Percentiles rank a stretch among this genome's conserved stretches.
These are phyloP conservation scores for Eugenia klotzschiana DNA, from an alignment of 441 rosid genomes.

Conservation along the genomic window DNA sequence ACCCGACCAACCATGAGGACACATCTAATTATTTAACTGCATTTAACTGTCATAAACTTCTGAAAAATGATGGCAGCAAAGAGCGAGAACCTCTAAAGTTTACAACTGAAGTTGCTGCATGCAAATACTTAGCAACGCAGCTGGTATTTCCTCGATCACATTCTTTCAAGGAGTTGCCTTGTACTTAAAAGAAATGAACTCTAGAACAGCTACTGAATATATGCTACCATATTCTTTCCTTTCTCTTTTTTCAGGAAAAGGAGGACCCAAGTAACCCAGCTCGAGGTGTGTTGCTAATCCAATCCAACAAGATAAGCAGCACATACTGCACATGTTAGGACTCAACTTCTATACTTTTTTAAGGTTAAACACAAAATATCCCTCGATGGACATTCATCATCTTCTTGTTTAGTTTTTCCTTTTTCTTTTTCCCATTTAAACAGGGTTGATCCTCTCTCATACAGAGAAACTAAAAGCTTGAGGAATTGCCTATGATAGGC, in stretches of 20 bases:
- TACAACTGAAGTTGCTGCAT: neutral
- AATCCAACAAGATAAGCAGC: neutral
- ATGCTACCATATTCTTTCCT: neutral
- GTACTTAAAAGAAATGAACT: neutral
- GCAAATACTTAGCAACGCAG: neutral
- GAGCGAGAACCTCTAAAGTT: neutral
- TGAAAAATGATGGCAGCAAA: neutral
- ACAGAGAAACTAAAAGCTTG: neutral
- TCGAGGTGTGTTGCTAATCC: neutral
- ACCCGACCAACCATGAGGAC: neutral
- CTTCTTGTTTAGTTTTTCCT: neutral
- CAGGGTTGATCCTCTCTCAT: neutral
- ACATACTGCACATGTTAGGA: neutral
- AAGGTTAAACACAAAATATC: neutral
- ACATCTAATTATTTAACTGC: neutral
- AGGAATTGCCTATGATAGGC: neutral
- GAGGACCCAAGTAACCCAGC: neutral
- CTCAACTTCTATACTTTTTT: neutral
- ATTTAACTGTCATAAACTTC: neutral
- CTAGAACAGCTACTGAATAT: neutral
- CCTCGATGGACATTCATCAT: neutral
- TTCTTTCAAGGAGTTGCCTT: neutral
- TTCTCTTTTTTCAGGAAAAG: neutral
- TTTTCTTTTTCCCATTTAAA: neutral
- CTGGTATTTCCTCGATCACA: neutral